Percentiles rank a stretch among this genome's conserved stretches.
Conservation (phyloP, 331 rosid genomes). For the Cucumis variabilis region DNA sequence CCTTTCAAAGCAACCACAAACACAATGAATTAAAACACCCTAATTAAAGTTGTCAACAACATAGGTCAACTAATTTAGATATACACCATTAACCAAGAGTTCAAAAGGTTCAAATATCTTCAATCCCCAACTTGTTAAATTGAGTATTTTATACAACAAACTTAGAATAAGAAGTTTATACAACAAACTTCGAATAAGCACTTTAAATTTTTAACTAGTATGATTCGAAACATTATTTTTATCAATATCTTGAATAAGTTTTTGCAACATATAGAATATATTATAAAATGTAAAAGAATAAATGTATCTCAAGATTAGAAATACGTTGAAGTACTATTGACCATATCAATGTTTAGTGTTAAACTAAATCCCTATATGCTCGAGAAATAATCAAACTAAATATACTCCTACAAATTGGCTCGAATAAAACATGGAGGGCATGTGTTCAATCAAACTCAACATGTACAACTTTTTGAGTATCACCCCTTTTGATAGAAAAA, state of each 20-base stretch:
- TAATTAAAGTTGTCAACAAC: neutral
- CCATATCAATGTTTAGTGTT: neutral
- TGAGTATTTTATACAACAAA: no score
- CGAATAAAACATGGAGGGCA: no score
- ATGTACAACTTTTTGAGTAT: no score
- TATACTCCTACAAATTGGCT: no score
- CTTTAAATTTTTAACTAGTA: neutral
- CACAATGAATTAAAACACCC: no score
- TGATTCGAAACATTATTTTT: neutral
- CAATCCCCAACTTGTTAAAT: neutral
- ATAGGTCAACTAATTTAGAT: neutral
- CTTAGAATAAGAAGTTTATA: no score
- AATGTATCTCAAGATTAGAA: slow-evolving; percentile 6
- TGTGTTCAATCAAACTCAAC: no score
- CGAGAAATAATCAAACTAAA: no score
- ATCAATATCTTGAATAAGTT: neutral
- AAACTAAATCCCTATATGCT: neutral
- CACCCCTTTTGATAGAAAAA: no score
- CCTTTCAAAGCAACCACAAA: neutral
- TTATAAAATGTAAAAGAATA: slow-evolving; percentile 19
- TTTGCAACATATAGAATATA: neutral
- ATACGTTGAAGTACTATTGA: no score
- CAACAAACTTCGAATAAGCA: no score
- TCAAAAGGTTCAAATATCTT: neutral
- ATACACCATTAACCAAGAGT: neutral